Conservation (phyloP, 2,329 filamentous ascomycete genomes). For the Scytalidium sp. region DNA sequence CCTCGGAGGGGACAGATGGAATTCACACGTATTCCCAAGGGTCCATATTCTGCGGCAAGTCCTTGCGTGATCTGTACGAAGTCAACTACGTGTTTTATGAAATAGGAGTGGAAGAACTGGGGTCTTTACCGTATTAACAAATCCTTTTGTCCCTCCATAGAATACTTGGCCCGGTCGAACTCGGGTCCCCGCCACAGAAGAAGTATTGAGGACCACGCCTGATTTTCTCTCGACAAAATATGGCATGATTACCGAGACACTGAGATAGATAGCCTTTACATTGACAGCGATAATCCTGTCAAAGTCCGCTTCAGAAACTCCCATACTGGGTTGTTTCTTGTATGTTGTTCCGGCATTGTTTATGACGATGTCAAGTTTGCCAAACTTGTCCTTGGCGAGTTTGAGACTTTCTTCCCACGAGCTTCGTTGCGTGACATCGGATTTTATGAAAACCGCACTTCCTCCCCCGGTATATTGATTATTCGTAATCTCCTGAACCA, state of each 20-base stretch:
- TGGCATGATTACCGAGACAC: not conserved
- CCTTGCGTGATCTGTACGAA: not conserved
- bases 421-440: constrained; percentile 4
- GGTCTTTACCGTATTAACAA: not conserved
- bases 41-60: not conserved
- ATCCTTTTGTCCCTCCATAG: not conserved
- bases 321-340: constrained; percentile 1
- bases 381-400: constrained; percentile 31
- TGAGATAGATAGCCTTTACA: constrained; percentile 25
- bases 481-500: constrained; percentile 6
- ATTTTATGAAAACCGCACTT: constrained; percentile 35
- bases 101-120: not conserved
- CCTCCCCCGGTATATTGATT: constrained; percentile 25
- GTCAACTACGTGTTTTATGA: not conserved
- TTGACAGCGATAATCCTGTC: constrained; percentile 29
- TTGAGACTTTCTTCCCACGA: not conserved
- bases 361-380: constrained; percentile 50
- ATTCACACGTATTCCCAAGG: not conserved
- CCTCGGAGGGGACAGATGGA: not conserved
- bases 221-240: not conserved
- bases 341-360: constrained; percentile 64
- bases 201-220: not conserved
- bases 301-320: constrained; percentile 6
- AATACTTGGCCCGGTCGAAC: not conserved
- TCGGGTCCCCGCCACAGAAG: not conserved